A percentile compares a stretch with the other conserved stretches of the same genome.
Evolutionary conservation across 257 asterid species (phyloP).

Genomic region (Solanum dulcamara): DNA sequence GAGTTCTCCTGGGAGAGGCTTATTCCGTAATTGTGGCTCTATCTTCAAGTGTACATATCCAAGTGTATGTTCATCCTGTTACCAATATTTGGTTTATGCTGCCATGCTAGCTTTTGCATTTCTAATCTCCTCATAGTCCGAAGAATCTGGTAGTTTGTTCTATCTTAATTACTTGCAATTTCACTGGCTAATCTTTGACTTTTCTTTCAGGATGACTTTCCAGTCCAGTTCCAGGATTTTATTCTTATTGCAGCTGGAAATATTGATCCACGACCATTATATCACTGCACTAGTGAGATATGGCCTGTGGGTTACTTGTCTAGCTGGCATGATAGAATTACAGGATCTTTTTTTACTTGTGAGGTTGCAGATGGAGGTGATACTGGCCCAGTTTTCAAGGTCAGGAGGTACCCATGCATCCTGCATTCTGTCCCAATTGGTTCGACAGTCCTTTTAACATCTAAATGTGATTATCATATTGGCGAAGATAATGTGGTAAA

Average conservation of each 20-base stretch:
- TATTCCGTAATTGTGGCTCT: slow-evolving; percentile 13
- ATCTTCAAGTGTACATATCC: not conserved
- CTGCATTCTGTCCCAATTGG: slow-evolving; percentile 45
- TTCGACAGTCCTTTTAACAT: slow-evolving; percentile 53
- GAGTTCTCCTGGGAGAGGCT: slow-evolving; percentile 22
- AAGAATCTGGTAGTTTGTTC: not conserved
- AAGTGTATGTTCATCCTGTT: not conserved
- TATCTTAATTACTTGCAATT: not conserved
- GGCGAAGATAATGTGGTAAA: slow-evolving; percentile 20
- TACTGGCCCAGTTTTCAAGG: slow-evolving; percentile 61
- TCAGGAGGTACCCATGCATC: slow-evolving; percentile 75
- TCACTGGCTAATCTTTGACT: not conserved
- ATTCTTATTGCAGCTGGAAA: slow-evolving; percentile 64
- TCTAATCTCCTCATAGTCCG: not conserved
- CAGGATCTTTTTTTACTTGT: slow-evolving; percentile 82
- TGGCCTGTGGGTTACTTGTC: slow-evolving; percentile 91
- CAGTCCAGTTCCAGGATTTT: slow-evolving; percentile 83
- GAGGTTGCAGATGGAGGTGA: slow-evolving; percentile 85
- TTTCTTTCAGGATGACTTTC: slow-evolving; percentile 64
- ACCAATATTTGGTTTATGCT: not conserved
- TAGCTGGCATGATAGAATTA: slow-evolving; percentile 88
- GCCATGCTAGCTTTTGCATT: not conserved
- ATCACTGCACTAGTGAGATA: slow-evolving; percentile 50
- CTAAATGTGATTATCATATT: slow-evolving; percentile 16
- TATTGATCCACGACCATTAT: slow-evolving; percentile 65